These are phyloP conservation scores for Panicum hallii DNA, from an alignment of 202 grass and related monocot genomes.

Conservation along the genomic window DNA sequence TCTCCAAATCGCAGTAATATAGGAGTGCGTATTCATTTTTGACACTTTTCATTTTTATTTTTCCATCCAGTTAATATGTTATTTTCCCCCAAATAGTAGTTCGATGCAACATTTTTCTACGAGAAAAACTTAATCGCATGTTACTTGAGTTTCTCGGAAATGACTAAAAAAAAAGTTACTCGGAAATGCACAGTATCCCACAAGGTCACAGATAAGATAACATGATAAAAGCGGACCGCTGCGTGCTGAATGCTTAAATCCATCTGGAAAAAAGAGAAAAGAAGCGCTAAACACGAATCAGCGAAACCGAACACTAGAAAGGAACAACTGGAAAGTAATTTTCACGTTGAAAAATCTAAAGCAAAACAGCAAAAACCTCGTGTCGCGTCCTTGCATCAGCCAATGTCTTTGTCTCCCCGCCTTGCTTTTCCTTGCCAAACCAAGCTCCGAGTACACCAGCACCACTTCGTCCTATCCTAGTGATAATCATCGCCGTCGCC, in stretches of 20 bases:
- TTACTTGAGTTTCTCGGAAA: background rate
- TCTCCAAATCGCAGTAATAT: no score
- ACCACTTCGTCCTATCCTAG: background rate
- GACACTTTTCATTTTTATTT: no score
- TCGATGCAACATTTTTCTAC: no score
- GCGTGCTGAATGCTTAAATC: conserved; percentile 36
- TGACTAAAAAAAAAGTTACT: background rate
- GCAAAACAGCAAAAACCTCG: background rate
- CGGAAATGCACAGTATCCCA: background rate
- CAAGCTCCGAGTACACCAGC: conserved; percentile 10
- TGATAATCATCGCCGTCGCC: conserved; percentile 2
- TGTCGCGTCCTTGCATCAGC: conserved; percentile 13
- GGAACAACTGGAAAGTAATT: conserved; percentile 23
- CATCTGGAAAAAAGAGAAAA: conserved; percentile 22
- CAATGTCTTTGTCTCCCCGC: background rate
- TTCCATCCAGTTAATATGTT: background rate
- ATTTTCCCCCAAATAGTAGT: no score
- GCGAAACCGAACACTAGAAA: background rate
- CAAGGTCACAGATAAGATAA: background rate
- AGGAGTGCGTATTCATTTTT: no score
- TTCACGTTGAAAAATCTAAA: conserved; percentile 35
- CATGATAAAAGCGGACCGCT: background rate
- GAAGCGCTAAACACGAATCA: background rate
- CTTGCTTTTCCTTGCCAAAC: background rate
- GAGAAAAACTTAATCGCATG: no score